A percentile compares a stretch with the other conserved stretches of the same genome.
These are phyloP conservation scores for Trichoderma lentiforme DNA, from an alignment of 2,329 filamentous ascomycete species.

Conservation along the genomic window DNA sequence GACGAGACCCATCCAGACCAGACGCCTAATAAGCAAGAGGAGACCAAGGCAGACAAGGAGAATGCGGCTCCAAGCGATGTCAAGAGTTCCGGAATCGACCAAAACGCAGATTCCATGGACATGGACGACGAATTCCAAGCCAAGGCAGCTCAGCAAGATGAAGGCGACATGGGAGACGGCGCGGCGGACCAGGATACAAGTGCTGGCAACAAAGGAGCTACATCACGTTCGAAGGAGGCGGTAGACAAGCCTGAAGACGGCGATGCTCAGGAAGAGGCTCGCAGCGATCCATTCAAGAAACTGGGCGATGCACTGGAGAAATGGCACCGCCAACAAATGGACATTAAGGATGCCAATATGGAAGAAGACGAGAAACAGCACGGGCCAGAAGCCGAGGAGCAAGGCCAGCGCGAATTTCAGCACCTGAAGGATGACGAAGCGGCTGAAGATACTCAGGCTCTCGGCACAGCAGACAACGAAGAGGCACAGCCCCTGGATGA, in stretches of 20 bases:
- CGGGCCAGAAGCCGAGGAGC: slow-evolving; percentile 56
- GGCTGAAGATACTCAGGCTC: slow-evolving; percentile 81
- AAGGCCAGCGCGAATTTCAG: slow-evolving; percentile 82
- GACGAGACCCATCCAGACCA: slow-evolving; percentile 46
- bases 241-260: slow-evolving; percentile 46
- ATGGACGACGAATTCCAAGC: slow-evolving; percentile 58
- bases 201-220: slow-evolving; percentile 59
- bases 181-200: slow-evolving; percentile 61
- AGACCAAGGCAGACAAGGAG: slow-evolving; percentile 54
- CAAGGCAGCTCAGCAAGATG: slow-evolving; percentile 61
- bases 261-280: slow-evolving; percentile 45
- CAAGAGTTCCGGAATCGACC: slow-evolving; percentile 62
- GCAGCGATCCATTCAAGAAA: slow-evolving; percentile 80
- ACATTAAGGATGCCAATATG: slow-evolving; percentile 63
- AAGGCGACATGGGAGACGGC: slow-evolving; percentile 63
- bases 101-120: slow-evolving; percentile 62
- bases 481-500: slow-evolving; percentile 84
- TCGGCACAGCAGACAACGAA: slow-evolving; percentile 84
- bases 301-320: slow-evolving; percentile 88
- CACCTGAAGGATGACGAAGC: slow-evolving; percentile 83
- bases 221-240: slow-evolving; percentile 47
- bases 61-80: slow-evolving; percentile 62
- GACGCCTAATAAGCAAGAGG: slow-evolving; percentile 41
- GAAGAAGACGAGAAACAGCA: slow-evolving; percentile 48
- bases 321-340: slow-evolving; percentile 84